Evolutionary conservation across 495 filamentous ascomycete species (phyloP), one percentile per base, ranked within the genome.

Genomic region (Aspergillus saccharolyticus): DNA sequence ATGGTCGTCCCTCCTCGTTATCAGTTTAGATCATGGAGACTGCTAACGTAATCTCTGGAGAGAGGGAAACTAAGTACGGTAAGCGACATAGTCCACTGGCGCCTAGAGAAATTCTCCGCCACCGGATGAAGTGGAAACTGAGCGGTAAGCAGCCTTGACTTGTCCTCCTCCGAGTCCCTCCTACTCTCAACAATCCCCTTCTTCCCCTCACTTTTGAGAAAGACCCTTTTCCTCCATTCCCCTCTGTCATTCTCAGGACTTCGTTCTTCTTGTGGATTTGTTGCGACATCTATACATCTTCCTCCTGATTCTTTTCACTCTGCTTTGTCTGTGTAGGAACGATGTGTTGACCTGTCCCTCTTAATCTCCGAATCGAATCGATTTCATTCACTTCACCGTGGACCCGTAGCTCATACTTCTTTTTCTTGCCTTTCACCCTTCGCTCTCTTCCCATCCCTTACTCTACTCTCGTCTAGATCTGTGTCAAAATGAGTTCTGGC

Each of bases 401-500:
- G n/a, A 22, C 44, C 39, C 58, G 58, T 63, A 60, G 63, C 62
- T 33, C 44, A 15, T 61, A 52, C 51, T 48, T 56, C 58, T 57
- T 54, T 56, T 56, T 58, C 33, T 60, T 57, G 45, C 52, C 20
- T 60, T 39, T 63, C 44, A 16, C 12, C 15, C 12, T 50, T 50
- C 47, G 54, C 59, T 58, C 46, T 54, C 56, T 52, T 57, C 53
- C 42, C 48, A 22, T 57, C 28, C 59, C 59, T 39, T 22, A 24
- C 18, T 49, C 5, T 20, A 8, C 46, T n/a, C 24, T 44, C 45
- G 39, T 49, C 48, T 64, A 55, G 44, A 53, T 45, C 18, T 25
- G 44, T 44, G 20, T 53, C 25, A 21, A 55, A 52, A 78, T 78
- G 76, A 76, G 62, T 61, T 74, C 74, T 42, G 69, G 70, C 43